Evolutionary conservation across 164 flowering plant species (phyloP).

Genomic region (Vitis labrusca): DNA sequence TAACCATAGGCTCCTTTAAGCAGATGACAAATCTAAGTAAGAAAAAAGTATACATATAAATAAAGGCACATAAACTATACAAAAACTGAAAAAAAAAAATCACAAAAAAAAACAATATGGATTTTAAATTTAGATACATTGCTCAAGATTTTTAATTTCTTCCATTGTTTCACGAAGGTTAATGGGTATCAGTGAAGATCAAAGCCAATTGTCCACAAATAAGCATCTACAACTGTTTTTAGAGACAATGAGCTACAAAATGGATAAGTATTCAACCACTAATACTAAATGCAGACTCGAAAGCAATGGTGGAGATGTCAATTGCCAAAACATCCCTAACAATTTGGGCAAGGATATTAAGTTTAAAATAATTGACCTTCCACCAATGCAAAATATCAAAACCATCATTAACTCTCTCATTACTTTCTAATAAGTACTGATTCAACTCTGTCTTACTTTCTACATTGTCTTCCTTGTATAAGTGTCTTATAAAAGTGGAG

Average conservation of each 20-base stretch:
- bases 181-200: not conserved
- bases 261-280: constrained; percentile 14
- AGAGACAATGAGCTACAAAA: constrained; percentile 9
- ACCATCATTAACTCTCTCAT: not conserved
- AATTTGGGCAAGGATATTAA: not conserved
- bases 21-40: too few relatives aligned
- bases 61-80: too few relatives aligned
- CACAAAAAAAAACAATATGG: too few relatives aligned
- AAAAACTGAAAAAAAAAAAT: too few relatives aligned
- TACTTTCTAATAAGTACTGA: constrained; percentile 3
- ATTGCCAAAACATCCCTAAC: constrained; percentile 13
- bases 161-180: too few relatives aligned
- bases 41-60: too few relatives aligned
- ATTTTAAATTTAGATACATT: too few relatives aligned
- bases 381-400: constrained; percentile 11
- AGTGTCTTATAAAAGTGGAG: too few relatives aligned
- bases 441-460: constrained; percentile 4
- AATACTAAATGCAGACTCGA: constrained; percentile 15
- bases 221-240: not conserved
- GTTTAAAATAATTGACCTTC: not conserved
- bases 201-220: constrained; percentile 24
- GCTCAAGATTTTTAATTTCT: too few relatives aligned
- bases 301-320: not conserved
- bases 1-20: too few relatives aligned
- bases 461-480: not conserved